Base-by-base conservation (phyloP, 257 asterid genomes). In the Coffea canephora region DNA sequence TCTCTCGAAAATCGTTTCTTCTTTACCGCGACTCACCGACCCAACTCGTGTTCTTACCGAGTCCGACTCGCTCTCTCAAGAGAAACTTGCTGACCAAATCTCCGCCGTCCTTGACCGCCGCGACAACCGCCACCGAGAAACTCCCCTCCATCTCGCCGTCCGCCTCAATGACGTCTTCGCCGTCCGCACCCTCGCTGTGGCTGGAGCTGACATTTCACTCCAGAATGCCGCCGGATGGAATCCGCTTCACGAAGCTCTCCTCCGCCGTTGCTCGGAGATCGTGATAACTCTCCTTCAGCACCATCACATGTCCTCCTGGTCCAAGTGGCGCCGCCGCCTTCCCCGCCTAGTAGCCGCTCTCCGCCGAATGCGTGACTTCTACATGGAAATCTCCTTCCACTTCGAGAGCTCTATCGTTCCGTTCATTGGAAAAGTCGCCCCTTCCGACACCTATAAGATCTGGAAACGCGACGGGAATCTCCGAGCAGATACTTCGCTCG, bases 331-430 rank as follows among this genome's bases (percentile, higher is more conserved):
- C 75, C 95, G 97, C 12, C 94, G 98, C 41, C 86, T 91, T 21
- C 99, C 99, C 52, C 92, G 97, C 61, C 89, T 95, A 8, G 97
- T 92, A 52, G 89, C 92, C 45, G 95, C 84, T 4, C 92, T 95
- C 67, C 96, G 90, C 8, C 90, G 97, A 6, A 95, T 93, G 99
- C 90, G 98, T 31, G 99, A 93, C 71, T 95, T 95, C 83, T 95
- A 95, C 79, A 93, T 93, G 99, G 99, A 95, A 88, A 95, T 95
- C 45, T 88, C 94, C 1, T 95, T 95, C 69, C 98, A 93, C 27
- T 95, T 95, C 78, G 99, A 95, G 89, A 95, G 98, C 89, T 92
- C 99, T 0, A 88, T 95, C 45, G 95, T 95, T 14, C 99, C 99
- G 8, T 92, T 95, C 75, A 94, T 93, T 27, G 98, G 97, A 0